phyloP scores from a whole-genome alignment of 495 filamentous ascomycete genomes.

The Penicillium tannophilum region DNA sequence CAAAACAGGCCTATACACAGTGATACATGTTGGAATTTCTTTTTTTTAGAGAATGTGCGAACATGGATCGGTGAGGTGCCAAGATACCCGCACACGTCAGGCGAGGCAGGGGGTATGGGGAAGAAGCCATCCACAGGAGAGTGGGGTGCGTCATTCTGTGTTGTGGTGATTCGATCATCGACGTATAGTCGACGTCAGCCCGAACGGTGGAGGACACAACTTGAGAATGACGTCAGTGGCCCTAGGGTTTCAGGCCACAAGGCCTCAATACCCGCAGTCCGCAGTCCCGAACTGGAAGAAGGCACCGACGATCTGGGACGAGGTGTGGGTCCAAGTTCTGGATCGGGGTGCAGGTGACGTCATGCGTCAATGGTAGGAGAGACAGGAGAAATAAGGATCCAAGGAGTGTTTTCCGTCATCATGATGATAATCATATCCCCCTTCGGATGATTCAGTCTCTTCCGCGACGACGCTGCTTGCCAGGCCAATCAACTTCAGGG shows the following conservation, averaged over 20 bases:
- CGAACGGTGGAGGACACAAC: slow-evolving; percentile 8
- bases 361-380: slow-evolving; percentile 10
- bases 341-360: slow-evolving; percentile 20
- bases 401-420: slow-evolving; percentile 22
- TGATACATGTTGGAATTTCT: slow-evolving; percentile 17
- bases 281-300: slow-evolving; percentile 18
- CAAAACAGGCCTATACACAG: slow-evolving; percentile 21
- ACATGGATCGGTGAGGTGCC: slow-evolving; percentile 18
- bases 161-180: slow-evolving; percentile 19
- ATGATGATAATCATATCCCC: slow-evolving; percentile 24
- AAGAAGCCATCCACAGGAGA: slow-evolving; percentile 2
- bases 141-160: slow-evolving; percentile 22
- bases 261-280: slow-evolving; percentile 14
- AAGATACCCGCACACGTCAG: slow-evolving; percentile 25
- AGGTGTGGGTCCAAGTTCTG: slow-evolving; percentile 10
- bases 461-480: slow-evolving; percentile 56
- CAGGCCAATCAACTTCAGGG: slow-evolving; percentile 78
- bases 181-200: slow-evolving; percentile 26
- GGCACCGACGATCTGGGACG: slow-evolving; percentile 21
- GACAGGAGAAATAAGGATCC: slow-evolving; percentile 1
- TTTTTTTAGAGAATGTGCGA: slow-evolving; percentile 10
- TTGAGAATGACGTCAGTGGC: slow-evolving; percentile 23
- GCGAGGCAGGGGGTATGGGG: slow-evolving; percentile 13
- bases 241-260: slow-evolving; percentile 19
- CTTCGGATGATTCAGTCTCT: slow-evolving; percentile 34